Conservation (phyloP, 1,284 basidiomycete genomes). For the Fomitopsis palustris region DNA sequence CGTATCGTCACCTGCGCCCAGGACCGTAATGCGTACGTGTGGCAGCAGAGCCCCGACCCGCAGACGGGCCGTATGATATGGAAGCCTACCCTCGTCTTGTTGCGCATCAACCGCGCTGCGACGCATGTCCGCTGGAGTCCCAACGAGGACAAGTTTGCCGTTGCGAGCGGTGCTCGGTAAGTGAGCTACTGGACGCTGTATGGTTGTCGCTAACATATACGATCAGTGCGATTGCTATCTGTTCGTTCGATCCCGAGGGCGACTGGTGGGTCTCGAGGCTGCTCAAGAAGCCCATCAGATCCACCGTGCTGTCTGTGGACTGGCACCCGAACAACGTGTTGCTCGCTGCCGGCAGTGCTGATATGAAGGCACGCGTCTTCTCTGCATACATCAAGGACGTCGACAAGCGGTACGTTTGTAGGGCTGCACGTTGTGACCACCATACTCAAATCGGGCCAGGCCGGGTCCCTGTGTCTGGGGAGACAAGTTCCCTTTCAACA, state of each 20-base stretch:
- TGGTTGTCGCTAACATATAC: neutral
- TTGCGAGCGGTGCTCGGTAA: slow-evolving; percentile 91
- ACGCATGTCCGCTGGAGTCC: slow-evolving; percentile 97
- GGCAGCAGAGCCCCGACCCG: slow-evolving; percentile 79
- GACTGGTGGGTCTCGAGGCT: slow-evolving; percentile 99
- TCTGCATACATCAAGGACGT: slow-evolving; percentile 94
- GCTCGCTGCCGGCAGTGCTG: slow-evolving; percentile 90
- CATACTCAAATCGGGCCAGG: slow-evolving; percentile 37
- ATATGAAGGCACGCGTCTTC: slow-evolving; percentile 97
- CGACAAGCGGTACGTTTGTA: slow-evolving; percentile 72
- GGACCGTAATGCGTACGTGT: slow-evolving; percentile 98
- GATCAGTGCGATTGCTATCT: slow-evolving; percentile 84
- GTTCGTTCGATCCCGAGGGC: slow-evolving; percentile 94
- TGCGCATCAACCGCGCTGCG: slow-evolving; percentile 94
- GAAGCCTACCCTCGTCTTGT: slow-evolving; percentile 96
- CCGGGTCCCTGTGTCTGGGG: slow-evolving; percentile 94
- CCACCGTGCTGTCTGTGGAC: slow-evolving; percentile 89
- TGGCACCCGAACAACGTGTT: slow-evolving; percentile 97
- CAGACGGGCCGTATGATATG: slow-evolving; percentile 70
- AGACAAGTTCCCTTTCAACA: slow-evolving; percentile 96
- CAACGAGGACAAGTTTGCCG: slow-evolving; percentile 98
- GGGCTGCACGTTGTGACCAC: neutral
- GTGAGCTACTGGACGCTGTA: slow-evolving; percentile 15
- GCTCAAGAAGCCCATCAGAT: slow-evolving; percentile 85
- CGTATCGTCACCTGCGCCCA: slow-evolving; percentile 98